Conservation (phyloP, 257 asterid species). For the Gynochthodes officinalis region DNA sequence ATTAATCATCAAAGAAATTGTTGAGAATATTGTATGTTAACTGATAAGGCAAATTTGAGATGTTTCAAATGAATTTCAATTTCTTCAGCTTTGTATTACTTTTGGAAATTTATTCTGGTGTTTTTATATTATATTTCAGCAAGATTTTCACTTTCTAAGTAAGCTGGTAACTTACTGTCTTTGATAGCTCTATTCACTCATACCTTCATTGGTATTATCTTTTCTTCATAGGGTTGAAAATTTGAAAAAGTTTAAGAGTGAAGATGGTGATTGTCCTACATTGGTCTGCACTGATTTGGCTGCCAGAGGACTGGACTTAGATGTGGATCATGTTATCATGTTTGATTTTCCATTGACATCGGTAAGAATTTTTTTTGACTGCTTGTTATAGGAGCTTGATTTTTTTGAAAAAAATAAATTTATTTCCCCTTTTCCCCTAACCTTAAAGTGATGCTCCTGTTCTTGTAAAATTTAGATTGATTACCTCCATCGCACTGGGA, state of each 20-base stretch:
- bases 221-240: slow-evolving; percentile 59
- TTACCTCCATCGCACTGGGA: slow-evolving; percentile 98
- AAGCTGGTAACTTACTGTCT: not conserved
- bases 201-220: slow-evolving; percentile 9
- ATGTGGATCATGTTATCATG: slow-evolving; percentile 97
- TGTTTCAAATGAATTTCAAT: not conserved
- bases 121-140: not conserved
- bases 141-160: not conserved
- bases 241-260: slow-evolving; percentile 73
- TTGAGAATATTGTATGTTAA: not conserved
- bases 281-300: slow-evolving; percentile 98
- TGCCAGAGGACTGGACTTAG: slow-evolving; percentile 98
- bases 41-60: not conserved
- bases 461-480: slow-evolving; percentile 52
- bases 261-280: slow-evolving; percentile 96
- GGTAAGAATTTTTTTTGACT: slow-evolving; percentile 44
- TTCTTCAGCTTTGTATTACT: not conserved
- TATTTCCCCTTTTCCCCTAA: slow-evolving; percentile 3
- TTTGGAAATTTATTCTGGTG: not conserved
- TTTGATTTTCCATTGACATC: slow-evolving; percentile 93
- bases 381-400: slow-evolving; percentile 13
- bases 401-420: too few relatives aligned
- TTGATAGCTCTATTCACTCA: slow-evolving; percentile 9
- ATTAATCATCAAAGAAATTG: not conserved
- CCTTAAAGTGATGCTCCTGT: slow-evolving; percentile 4